phyloP scores from a whole-genome alignment of 352 stramenopile genomes.

The Globisporangium nunn region DNA sequence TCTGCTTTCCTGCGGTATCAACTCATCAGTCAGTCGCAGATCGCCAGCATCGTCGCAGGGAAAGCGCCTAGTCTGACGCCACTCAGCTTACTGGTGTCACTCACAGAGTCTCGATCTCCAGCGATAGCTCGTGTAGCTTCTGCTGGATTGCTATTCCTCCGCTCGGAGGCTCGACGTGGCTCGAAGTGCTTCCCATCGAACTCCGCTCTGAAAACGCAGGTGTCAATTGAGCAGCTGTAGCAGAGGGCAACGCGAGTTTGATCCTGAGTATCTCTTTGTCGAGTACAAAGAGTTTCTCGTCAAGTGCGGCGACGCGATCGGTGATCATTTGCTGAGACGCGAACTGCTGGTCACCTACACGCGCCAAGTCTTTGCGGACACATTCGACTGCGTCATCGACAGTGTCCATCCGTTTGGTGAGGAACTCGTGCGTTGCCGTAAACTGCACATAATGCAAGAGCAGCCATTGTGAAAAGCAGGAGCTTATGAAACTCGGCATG shows the following conservation, averaged over 20 bases:
- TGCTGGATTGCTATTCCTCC: conserved; percentile 20
- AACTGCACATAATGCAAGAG: conserved; percentile 1
- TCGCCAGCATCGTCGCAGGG: background rate
- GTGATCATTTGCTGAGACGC: conserved; percentile 16
- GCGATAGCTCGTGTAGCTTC: conserved; percentile 32
- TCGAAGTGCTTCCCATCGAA: conserved; percentile 1
- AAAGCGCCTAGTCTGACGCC: background rate
- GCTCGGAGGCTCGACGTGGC: conserved; percentile 11
- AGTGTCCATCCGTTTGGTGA: conserved; percentile 27
- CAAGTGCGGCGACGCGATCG: conserved; percentile 27
- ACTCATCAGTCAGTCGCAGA: background rate
- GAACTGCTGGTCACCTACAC: conserved; percentile 25
- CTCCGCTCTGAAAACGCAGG: conserved; percentile 8
- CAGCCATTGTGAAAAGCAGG: background rate
- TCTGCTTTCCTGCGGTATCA: conserved; percentile 28
- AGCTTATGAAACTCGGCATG: background rate
- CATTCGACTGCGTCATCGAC: conserved; percentile 38
- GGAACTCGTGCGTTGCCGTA: conserved; percentile 28
- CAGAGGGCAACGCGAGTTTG: conserved; percentile 47
- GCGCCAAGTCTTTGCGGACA: conserved; percentile 26
- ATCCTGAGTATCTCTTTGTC: conserved; percentile 67
- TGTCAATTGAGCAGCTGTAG: conserved; percentile 27
- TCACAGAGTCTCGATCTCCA: conserved; percentile 34
- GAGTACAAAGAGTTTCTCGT: conserved; percentile 50
- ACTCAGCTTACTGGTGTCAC: background rate